Conservation (phyloP, 202 grass and related monocot genomes). For the Zoysia matrella region DNA sequence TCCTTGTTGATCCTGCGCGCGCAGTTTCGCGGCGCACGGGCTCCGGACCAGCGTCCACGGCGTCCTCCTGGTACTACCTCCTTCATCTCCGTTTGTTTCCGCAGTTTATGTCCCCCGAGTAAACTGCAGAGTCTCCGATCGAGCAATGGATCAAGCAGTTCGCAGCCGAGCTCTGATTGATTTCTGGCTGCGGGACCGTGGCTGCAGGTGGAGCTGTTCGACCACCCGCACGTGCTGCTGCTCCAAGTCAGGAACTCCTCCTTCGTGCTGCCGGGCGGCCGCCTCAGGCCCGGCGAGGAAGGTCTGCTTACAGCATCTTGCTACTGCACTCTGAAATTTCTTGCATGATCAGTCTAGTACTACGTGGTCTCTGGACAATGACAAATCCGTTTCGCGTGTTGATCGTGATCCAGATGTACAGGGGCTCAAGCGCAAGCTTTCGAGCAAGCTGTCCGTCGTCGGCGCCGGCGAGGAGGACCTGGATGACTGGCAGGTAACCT, state of each 20-base stretch:
- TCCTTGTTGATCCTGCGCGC: not conserved
- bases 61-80: slow-evolving; percentile 49
- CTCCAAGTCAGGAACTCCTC: not conserved
- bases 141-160: no score
- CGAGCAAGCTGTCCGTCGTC: slow-evolving; percentile 45
- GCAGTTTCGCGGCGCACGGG: slow-evolving; percentile 56
- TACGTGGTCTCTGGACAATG: not conserved
- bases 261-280: not conserved
- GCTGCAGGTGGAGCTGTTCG: not conserved
- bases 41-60: slow-evolving; percentile 58
- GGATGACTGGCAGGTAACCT: slow-evolving; percentile 60
- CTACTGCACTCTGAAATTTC: no score
- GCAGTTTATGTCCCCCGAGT: no score
- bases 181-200: not conserved
- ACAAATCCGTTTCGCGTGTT: not conserved
- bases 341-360: no score
- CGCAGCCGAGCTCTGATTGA: not conserved
- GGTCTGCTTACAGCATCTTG: no score
- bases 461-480: not conserved
- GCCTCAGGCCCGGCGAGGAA: no score
- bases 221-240: not conserved
- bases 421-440: slow-evolving; percentile 71
- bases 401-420: slow-evolving; percentile 50
- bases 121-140: no score
- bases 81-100: not conserved